Base-by-base conservation (phyloP, 805 yeast genomes). In the Starmerella potacharoeniae region DNA sequence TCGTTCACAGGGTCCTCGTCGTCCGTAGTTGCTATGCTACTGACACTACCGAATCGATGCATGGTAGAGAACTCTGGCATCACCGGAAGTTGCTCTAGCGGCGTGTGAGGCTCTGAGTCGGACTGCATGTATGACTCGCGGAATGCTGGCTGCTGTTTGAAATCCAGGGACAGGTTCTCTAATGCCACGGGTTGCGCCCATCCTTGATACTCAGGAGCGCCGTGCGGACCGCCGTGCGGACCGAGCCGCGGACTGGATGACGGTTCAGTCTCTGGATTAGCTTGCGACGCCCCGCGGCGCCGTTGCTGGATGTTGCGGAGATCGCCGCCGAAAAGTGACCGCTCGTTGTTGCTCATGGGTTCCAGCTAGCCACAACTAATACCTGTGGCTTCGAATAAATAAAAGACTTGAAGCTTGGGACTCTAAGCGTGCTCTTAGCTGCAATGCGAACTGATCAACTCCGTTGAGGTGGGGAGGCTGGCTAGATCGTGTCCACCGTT, bases 11-110 rank as follows among this genome's bases (percentile, higher is more conserved):
- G 55, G 30, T 57, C 65, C 22, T 66, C 69, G 53, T 66, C 68
- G 50, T 65, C 68, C 6, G 66, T 63, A 7, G 63, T 60, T 34
- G 58, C 60, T 4, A 63, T 58, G 40, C 62, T 60, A 51, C 67
- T 62, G 28, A 60, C 66, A 28, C 64, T 58, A 47, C 67, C 66
- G 46, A 65, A 62, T 5, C 67, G 59, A 42, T 61, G 67, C 47
- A 57, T 49, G 10, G 54, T 36, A 16, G 40, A 35, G 42, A 16
- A 51, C 8, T 42, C 58, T 7, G 46, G 47, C 8, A 53, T 37
- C 7, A 57, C 58, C 9, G 61, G 61, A 6, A 44, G 46, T 47
- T 62, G 65, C 52, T 55, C 57, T 1, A 55, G 34, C 14, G 66
- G 66, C 9, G 66, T 64, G 44, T 62, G 65, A 3, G 65, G 65